Conservation (phyloP, 257 asterid species). For the Gynochthodes officinalis region DNA sequence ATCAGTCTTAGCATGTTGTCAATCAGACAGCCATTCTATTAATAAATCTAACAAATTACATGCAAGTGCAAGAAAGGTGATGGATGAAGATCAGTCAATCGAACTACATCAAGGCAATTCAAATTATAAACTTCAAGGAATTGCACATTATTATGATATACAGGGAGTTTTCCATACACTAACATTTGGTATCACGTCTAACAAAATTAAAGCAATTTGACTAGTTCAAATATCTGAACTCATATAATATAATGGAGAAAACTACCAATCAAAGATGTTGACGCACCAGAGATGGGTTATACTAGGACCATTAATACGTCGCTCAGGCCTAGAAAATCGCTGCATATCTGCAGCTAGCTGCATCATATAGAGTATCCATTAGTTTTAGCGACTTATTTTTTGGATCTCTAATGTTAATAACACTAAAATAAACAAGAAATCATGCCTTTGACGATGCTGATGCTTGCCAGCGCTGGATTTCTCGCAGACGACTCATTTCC, state of each 20-base stretch:
- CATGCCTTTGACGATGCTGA: constrained; percentile 86
- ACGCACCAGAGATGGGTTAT: constrained; percentile 95
- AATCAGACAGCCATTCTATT: neutral
- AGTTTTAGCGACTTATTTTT: constrained; percentile 19
- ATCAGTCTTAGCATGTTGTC: neutral
- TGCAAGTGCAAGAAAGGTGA: neutral
- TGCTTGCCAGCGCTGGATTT: constrained; percentile 99
- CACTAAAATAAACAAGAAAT: constrained; percentile 14
- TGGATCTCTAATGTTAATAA: constrained; percentile 3
- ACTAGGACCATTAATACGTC: constrained; percentile 97
- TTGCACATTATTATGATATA: neutral
- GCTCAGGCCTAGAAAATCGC: constrained; percentile 97
- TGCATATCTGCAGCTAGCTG: constrained; percentile 99
- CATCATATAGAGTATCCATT: constrained; percentile 31
- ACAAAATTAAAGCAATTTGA: neutral
- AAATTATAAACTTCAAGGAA: neutral
- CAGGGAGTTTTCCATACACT: neutral
- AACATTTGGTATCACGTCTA: neutral
- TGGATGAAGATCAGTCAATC: neutral
- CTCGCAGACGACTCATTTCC: constrained; percentile 98
- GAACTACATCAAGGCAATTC: neutral
- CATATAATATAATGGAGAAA: neutral
- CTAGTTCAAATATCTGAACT: neutral
- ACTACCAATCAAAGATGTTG: constrained; percentile 9
- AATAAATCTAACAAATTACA: neutral